phyloP scores from a whole-genome alignment of 352 stramenopile species.

The Saprolegnia parasitica region DNA sequence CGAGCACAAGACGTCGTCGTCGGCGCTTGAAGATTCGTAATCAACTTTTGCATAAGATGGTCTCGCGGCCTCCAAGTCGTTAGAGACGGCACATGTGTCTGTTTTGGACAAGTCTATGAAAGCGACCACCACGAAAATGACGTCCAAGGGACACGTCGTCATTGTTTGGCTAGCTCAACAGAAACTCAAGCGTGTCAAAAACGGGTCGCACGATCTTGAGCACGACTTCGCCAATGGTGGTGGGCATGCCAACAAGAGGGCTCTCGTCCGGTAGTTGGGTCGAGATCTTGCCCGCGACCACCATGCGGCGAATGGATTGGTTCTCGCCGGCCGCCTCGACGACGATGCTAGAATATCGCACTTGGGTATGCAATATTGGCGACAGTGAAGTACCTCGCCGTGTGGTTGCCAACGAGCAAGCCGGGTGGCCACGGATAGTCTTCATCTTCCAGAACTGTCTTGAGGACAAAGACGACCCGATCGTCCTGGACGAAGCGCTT shows the following conservation, averaged over 20 bases:
- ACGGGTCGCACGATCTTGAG: constrained; percentile 4
- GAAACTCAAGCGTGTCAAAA: constrained; percentile 7
- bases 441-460: constrained; percentile 17
- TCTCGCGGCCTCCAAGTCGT: too few relatives aligned
- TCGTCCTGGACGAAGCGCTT: constrained; percentile 20
- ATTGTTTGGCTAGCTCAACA: not conserved
- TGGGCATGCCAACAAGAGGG: not conserved
- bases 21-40: too few relatives aligned
- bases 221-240: constrained; percentile 6
- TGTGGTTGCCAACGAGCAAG: constrained; percentile 6
- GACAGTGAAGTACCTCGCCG: not conserved
- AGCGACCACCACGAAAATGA: too few relatives aligned
- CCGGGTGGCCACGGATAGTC: not conserved
- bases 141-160: too few relatives aligned
- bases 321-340: not conserved
- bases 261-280: not conserved
- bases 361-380: too few relatives aligned
- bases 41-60: too few relatives aligned
- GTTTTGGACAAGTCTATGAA: too few relatives aligned
- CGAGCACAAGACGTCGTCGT: too few relatives aligned
- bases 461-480: constrained; percentile 2
- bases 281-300: not conserved
- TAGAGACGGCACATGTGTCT: too few relatives aligned
- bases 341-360: constrained; percentile 6
- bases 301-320: constrained; percentile 2